Evolutionary conservation across 1,284 basidiomycete genomes (phyloP).

Genomic region (Irpex sp.): DNA sequence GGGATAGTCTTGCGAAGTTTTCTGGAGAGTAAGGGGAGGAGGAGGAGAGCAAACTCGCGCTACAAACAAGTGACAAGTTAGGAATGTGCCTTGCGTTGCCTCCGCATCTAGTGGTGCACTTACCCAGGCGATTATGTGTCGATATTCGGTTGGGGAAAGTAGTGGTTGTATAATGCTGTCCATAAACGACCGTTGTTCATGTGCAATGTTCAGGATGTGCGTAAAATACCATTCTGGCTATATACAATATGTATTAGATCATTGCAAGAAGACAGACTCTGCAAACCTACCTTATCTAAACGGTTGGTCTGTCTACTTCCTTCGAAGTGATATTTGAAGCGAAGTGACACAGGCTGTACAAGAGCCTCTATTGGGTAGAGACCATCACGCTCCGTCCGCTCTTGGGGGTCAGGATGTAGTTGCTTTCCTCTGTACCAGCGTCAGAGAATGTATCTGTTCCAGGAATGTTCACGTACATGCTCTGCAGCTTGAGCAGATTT

Average conservation of each 20-base stretch:
- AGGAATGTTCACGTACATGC: conserved; percentile 48
- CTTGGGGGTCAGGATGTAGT: conserved; percentile 28
- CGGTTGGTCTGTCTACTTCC: conserved; percentile 84
- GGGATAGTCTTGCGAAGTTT: conserved; percentile 79
- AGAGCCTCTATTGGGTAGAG: conserved; percentile 83
- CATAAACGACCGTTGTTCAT: conserved; percentile 81
- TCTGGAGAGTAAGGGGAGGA: conserved; percentile 65
- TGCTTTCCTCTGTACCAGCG: conserved; percentile 42
- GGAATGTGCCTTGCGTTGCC: background rate
- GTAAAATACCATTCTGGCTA: conserved; percentile 98
- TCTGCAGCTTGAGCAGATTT: conserved; percentile 75
- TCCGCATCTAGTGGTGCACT: conserved; percentile 8
- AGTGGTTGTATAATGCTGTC: conserved; percentile 74
- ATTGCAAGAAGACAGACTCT: background rate
- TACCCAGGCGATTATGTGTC: conserved; percentile 74
- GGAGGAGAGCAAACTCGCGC: conserved; percentile 77
- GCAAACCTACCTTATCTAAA: conserved; percentile 77
- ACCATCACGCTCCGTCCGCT: conserved; percentile 27
- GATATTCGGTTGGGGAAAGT: conserved; percentile 58
- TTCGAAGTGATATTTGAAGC: conserved; percentile 97
- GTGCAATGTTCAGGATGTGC: conserved; percentile 80
- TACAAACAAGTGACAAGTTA: conserved; percentile 24
- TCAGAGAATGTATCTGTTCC: background rate
- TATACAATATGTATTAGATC: background rate
- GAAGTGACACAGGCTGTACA: conserved; percentile 78